Conservation (phyloP, 2,329 filamentous ascomycete genomes). For the Verticillium tricorpus region DNA sequence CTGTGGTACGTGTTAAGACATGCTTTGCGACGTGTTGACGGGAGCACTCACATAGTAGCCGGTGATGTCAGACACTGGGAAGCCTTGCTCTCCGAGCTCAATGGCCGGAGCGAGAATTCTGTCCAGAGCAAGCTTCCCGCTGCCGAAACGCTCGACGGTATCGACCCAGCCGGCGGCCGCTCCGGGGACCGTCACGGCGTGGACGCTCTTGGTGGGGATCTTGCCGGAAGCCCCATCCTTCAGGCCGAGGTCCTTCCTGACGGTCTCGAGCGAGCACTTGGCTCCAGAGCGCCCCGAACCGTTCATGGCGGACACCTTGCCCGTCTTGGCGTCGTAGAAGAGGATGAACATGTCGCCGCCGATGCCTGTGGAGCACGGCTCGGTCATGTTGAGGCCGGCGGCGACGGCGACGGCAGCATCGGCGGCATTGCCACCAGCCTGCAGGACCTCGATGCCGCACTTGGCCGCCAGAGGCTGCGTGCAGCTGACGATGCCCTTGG, state of each 20-base stretch:
- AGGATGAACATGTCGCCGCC: constrained; percentile 97
- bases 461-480: constrained; percentile 86
- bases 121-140: constrained; percentile 71
- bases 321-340: constrained; percentile 79
- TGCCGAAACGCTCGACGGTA: constrained; percentile 81
- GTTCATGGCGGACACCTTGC: constrained; percentile 81
- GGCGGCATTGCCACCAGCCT: constrained; percentile 86
- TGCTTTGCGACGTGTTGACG: not conserved
- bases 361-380: constrained; percentile 89
- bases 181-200: constrained; percentile 83
- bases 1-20: constrained; percentile 34
- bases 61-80: constrained; percentile 79
- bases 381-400: constrained; percentile 87
- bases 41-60: constrained; percentile 56
- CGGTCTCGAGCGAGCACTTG: constrained; percentile 62
- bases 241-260: constrained; percentile 66
- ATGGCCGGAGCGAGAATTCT: constrained; percentile 82
- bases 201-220: constrained; percentile 73
- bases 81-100: constrained; percentile 80
- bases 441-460: constrained; percentile 80
- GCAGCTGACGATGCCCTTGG: constrained; percentile 84
- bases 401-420: constrained; percentile 49
- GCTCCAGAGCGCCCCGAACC: constrained; percentile 81
- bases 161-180: constrained; percentile 94
- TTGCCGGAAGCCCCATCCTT: constrained; percentile 47